phyloP scores from a whole-genome alignment of 108 stramenopile species.

The Pseudonitzschia multistriata region DNA sequence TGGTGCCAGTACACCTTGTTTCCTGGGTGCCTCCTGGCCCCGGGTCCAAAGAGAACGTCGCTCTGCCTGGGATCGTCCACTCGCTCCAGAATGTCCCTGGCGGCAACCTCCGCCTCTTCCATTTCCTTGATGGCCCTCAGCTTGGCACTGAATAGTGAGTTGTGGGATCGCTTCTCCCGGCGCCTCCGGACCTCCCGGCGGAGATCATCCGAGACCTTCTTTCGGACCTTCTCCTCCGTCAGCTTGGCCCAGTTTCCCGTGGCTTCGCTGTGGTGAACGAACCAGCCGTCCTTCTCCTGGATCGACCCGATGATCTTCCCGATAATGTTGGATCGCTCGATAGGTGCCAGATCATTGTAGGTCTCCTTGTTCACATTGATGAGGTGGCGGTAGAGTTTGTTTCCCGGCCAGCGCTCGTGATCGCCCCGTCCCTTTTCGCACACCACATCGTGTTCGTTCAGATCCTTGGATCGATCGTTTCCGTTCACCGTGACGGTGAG shows the following conservation, averaged over 20 bases:
- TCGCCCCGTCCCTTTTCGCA: conserved; percentile 44
- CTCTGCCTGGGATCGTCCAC: conserved; percentile 33
- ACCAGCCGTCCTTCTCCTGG: conserved; percentile 40
- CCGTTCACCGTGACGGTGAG: conserved; percentile 23
- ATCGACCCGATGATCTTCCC: conserved; percentile 26
- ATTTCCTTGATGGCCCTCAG: conserved; percentile 34
- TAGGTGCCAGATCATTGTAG: conserved; percentile 42
- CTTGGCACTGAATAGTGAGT: conserved; percentile 35
- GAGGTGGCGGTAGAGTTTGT: conserved; percentile 34
- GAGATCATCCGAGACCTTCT: conserved; percentile 44
- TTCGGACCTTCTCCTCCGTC: conserved; percentile 40
- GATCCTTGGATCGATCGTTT: conserved; percentile 20
- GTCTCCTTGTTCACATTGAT: conserved; percentile 33
- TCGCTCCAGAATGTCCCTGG: conserved; percentile 15
- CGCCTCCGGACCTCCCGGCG: conserved; percentile 37
- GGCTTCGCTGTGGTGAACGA: conserved; percentile 29
- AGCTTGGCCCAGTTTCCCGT: conserved; percentile 32
- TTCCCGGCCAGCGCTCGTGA: conserved; percentile 40
- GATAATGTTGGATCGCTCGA: conserved; percentile 36
- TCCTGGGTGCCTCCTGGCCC: conserved; percentile 37
- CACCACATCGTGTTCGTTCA: conserved; percentile 40
- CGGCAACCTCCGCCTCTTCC: conserved; percentile 18
- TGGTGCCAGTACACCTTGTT: conserved; percentile 42
- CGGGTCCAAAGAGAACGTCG: conserved; percentile 41
- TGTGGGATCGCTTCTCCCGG: conserved; percentile 37